phyloP scores from a whole-genome alignment of 495 filamentous ascomycete species.

The Mycothermus thermophilus region DNA sequence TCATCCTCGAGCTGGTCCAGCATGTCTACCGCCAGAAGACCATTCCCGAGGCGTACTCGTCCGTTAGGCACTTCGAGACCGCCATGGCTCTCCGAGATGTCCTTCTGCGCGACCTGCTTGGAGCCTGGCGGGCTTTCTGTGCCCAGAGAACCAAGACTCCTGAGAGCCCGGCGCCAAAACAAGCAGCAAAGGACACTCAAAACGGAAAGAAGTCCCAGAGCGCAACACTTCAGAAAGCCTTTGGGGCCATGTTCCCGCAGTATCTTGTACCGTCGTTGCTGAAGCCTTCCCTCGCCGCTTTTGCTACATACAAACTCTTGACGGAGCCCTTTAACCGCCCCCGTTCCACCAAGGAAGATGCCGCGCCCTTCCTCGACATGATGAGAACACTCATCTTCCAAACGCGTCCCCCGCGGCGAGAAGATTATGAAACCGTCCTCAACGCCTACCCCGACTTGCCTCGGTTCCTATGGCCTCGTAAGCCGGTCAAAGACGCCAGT shows the following conservation, averaged over 20 bases:
- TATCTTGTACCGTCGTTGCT: slow-evolving; percentile 14
- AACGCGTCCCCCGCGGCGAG: slow-evolving; percentile 1
- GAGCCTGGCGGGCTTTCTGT: slow-evolving; percentile 26
- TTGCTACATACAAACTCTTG: slow-evolving; percentile 31
- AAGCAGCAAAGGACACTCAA: not conserved
- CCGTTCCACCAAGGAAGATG: slow-evolving; percentile 6
- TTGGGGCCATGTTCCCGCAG: slow-evolving; percentile 21
- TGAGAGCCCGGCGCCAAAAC: not conserved
- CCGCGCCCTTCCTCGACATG: slow-evolving; percentile 13
- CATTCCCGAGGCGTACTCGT: slow-evolving; percentile 10
- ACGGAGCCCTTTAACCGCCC: slow-evolving; percentile 18
- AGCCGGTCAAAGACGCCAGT: not conserved
- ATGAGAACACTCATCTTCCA: slow-evolving; percentile 6
- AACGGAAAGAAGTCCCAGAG: not conserved
- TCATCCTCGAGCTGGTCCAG: slow-evolving; percentile 22
- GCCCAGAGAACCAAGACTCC: slow-evolving; percentile 15
- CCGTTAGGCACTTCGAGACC: slow-evolving; percentile 12
- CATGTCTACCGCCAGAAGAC: slow-evolving; percentile 18
- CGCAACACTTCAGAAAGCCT: slow-evolving; percentile 8
- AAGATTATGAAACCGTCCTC: slow-evolving; percentile 3
- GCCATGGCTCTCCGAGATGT: slow-evolving; percentile 17
- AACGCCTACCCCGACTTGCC: slow-evolving; percentile 3
- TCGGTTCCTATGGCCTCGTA: slow-evolving; percentile 3
- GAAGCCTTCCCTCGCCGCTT: slow-evolving; percentile 19
- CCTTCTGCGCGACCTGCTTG: slow-evolving; percentile 26